Evolutionary conservation across 306 rosid species (phyloP), one percentile per base, ranked within the genome.

Genomic region (Gleditsia sinensis): DNA sequence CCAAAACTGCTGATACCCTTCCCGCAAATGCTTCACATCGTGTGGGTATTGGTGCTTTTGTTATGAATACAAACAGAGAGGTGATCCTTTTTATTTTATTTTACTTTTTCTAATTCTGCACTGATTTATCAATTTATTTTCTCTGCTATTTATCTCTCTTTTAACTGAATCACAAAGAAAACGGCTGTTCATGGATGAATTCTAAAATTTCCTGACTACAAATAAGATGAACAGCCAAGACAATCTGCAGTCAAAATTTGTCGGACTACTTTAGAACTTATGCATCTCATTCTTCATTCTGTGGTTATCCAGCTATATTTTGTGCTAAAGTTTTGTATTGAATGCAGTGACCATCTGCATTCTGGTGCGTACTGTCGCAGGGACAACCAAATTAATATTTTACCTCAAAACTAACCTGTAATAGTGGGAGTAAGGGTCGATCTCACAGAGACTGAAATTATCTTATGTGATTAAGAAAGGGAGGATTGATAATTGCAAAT

Each of bases 1-100:
- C 97, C n/a, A 72, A 86, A 19, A 82, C 86, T 77, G 62, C 63
- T n/a, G 85, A 89, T 27, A 77, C 83, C 28, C 81, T 91, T 69
- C 98, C 98, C n/a, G 83, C 82, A 23, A 94, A 94, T 83, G 97
- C 98, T 79, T 91, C 98, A 0, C 98, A 91, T 75, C 86, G 96
- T 5, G 86, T 94, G 8, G 85, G 82, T 13, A 78, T 94, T 17
- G 97, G 94, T 64, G 97, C 94, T 65, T 91, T 89, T 74, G 96
- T 94, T 55, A 70, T 91, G 90, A 94, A 91, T 27, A 2, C 19
- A 66, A 77, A 86, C 0, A 75, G 79, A 77, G 87, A 93, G 94
- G 98, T 93, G 64, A 49, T 76, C 53, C 32, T 56, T 61, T 34
- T 36, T 50, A 8, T 6, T n/a, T 70, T 55, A 43, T 13, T 19